These are phyloP conservation scores for Fusarium pseudocircinatum DNA, from an alignment of 2,329 filamentous ascomycete genomes.

Conservation along the genomic window DNA sequence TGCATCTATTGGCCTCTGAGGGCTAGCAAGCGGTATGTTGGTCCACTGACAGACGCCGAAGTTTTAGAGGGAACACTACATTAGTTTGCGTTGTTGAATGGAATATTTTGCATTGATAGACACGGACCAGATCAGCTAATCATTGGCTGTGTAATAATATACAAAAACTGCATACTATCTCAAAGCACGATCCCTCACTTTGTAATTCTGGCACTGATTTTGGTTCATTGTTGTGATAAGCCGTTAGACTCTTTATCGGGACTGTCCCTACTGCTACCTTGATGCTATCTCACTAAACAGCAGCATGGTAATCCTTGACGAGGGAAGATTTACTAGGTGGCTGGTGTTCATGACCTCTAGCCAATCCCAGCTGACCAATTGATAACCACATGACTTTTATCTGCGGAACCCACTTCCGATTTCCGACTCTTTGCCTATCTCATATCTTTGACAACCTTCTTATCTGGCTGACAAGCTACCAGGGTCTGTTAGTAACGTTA, in stretches of 20 bases:
- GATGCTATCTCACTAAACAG: neutral
- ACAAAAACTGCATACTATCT: neutral
- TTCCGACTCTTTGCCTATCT: neutral
- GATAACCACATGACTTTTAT: neutral
- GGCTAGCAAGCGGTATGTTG: slow-evolving; percentile 22
- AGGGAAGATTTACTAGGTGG: neutral
- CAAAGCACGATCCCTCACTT: neutral
- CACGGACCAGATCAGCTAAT: too few species aligned
- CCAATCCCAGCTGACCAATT: neutral
- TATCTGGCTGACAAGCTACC: neutral
- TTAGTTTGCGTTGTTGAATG: neutral
- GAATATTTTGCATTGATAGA: too few species aligned
- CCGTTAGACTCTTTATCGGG: neutral
- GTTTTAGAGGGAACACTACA: neutral
- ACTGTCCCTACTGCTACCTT: neutral
- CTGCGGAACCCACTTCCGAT: neutral
- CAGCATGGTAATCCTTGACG: neutral
- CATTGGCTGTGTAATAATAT: neutral
- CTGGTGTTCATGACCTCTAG: neutral
- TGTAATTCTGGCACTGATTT: neutral
- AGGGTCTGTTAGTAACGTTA: neutral
- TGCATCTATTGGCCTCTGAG: slow-evolving; percentile 28
- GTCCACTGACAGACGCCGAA: slow-evolving; percentile 2
- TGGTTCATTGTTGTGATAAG: too few species aligned
- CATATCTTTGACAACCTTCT: neutral